Evolutionary conservation across 2,329 filamentous ascomycete genomes (phyloP).

Genomic region (Xylariaceae sp.): DNA sequence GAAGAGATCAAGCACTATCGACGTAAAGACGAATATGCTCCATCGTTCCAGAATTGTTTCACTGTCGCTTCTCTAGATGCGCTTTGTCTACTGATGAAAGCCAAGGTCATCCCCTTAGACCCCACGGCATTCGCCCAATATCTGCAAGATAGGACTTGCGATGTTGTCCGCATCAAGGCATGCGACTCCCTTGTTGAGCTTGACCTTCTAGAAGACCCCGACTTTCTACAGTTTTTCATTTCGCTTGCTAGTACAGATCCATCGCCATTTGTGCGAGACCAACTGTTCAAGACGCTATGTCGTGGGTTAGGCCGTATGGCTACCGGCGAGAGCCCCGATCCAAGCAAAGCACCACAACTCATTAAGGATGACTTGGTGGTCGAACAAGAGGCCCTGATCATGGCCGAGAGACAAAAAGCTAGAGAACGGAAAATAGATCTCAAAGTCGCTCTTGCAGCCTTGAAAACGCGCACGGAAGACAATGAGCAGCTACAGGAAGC

Average conservation of each 20-base stretch:
- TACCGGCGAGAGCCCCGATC: conserved; percentile 52
- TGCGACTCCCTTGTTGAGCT: conserved; percentile 62
- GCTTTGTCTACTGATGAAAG: conserved; percentile 60
- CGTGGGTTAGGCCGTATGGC: conserved; percentile 60
- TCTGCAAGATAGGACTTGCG: conserved; percentile 59
- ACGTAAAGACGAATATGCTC: conserved; percentile 64
- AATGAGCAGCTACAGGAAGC: conserved; percentile 41
- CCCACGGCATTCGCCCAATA: conserved; percentile 60
- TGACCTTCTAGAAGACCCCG: conserved; percentile 53
- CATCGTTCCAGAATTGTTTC: conserved; percentile 65
- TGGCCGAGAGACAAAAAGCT: conserved; percentile 42
- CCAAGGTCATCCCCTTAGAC: conserved; percentile 52
- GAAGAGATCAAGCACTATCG: conserved; percentile 65
- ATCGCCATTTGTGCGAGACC: conserved; percentile 60
- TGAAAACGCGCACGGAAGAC: conserved; percentile 45
- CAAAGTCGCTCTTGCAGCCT: conserved; percentile 41
- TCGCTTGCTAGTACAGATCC: conserved; percentile 57
- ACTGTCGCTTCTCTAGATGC: conserved; percentile 60
- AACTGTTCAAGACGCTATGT: conserved; percentile 56
- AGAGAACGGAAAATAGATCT: conserved; percentile 47
- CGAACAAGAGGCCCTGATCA: conserved; percentile 40
- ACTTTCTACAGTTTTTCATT: conserved; percentile 54
- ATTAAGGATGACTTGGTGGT: conserved; percentile 43
- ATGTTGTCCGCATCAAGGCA: conserved; percentile 62
- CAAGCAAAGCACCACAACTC: conserved; percentile 22